These are phyloP conservation scores for Kwoniella sp. DNA, from an alignment of 768 basidiomycete species.

Conservation along the genomic window DNA sequence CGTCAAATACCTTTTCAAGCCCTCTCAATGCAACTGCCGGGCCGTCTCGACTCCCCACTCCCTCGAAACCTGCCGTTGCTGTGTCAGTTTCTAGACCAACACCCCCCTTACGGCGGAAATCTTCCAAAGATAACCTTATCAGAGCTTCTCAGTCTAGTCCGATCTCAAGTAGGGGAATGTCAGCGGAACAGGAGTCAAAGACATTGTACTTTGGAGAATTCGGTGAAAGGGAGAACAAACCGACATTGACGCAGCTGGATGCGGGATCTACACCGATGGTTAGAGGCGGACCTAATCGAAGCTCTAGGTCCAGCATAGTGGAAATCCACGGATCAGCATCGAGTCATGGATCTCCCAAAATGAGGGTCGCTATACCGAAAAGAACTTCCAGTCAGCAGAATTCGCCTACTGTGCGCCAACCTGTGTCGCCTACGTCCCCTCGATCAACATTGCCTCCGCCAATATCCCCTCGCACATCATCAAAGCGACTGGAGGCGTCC, in stretches of 20 bases:
- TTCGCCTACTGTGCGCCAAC: constrained; percentile 8
- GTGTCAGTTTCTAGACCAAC: constrained; percentile 14
- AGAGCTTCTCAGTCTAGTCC: constrained; percentile 5
- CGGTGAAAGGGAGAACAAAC: constrained; percentile 13
- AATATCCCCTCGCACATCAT: constrained; percentile 15
- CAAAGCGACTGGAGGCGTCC: neutral
- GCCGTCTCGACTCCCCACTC: constrained; percentile 18
- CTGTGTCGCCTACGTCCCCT: neutral
- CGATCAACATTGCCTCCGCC: constrained; percentile 11
- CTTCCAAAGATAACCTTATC: constrained; percentile 16
- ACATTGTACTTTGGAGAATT: constrained; percentile 12
- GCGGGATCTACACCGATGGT: constrained; percentile 6
- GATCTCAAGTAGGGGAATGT: neutral
- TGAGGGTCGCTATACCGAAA: constrained; percentile 13
- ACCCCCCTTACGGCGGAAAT: constrained; percentile 19
- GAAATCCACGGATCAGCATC: neutral
- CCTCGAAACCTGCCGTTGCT: neutral
- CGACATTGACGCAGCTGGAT: constrained; percentile 6
- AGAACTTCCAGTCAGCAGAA: constrained; percentile 9
- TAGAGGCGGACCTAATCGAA: constrained; percentile 2
- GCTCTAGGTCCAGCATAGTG: constrained; percentile 9
- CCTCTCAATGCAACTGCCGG: constrained; percentile 9
- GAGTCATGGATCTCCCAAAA: constrained; percentile 6
- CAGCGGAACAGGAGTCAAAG: neutral
- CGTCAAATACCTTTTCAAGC: constrained; percentile 12